A percentile compares a stretch with the other conserved stretches of the same genome.
Evolutionary conservation across 768 basidiomycete species (phyloP).

Genomic region (Suillus subalutaceus): DNA sequence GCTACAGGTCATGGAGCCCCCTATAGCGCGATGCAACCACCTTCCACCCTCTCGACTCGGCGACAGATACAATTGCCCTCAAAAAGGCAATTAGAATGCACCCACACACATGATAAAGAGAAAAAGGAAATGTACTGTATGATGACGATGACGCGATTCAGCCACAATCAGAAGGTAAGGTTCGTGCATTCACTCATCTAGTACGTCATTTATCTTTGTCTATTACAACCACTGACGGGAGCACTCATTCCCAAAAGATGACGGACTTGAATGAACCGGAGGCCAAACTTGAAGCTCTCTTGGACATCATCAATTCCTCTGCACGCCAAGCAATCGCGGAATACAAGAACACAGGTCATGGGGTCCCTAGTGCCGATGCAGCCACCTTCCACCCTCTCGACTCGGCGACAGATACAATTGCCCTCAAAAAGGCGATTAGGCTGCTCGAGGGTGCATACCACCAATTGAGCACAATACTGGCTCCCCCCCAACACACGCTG

Average conservation of each 20-base stretch:
- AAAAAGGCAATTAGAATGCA: no score
- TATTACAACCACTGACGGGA: no score
- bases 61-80: no score
- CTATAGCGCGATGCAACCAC: no score
- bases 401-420: background rate
- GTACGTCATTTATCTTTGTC: no score
- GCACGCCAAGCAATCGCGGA: background rate
- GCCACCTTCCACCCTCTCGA: background rate
- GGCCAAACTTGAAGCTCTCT: background rate
- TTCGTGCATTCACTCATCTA: no score
- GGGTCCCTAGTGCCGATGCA: background rate
- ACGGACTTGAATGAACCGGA: background rate
- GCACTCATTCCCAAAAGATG: background rate
- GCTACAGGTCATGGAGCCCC: no score
- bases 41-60: no score
- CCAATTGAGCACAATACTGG: background rate
- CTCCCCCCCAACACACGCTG: background rate
- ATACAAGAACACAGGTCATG: background rate
- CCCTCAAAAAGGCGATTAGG: background rate
- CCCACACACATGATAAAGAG: no score
- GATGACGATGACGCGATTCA: no score
- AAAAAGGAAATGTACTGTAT: no score
- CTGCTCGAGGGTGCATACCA: background rate
- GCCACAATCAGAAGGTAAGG: no score
- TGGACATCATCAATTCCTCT: background rate